Conservation (phyloP, 768 basidiomycete genomes). For the Trametes meyenii region DNA sequence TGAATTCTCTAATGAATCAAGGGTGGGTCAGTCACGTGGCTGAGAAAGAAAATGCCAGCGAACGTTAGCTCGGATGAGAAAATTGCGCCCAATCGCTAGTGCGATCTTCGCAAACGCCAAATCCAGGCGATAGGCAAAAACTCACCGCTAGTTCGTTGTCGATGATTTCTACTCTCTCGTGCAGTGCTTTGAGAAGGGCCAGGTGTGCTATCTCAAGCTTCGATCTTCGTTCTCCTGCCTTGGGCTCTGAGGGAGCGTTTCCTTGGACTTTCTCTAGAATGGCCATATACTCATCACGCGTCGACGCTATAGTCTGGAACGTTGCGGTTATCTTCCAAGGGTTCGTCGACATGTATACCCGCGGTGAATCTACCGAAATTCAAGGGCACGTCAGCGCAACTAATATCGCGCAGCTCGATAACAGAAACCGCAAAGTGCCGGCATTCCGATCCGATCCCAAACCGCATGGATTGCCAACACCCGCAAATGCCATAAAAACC, state of each 20-base stretch:
- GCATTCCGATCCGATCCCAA: constrained; percentile 25
- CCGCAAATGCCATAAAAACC: constrained; percentile 56
- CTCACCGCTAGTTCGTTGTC: constrained; percentile 75
- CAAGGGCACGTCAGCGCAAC: constrained; percentile 33
- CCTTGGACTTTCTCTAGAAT: constrained; percentile 64
- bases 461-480: constrained; percentile 59
- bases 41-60: constrained; percentile 3
- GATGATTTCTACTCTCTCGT: constrained; percentile 64
- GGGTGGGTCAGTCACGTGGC: constrained; percentile 1
- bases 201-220: constrained; percentile 66
- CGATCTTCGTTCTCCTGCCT: constrained; percentile 48
- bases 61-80: not conserved
- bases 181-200: constrained; percentile 60
- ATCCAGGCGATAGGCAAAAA: constrained; percentile 26
- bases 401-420: constrained; percentile 4
- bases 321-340: constrained; percentile 88
- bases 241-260: constrained; percentile 48
- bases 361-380: constrained; percentile 69
- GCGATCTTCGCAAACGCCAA: not conserved
- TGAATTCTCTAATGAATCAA: constrained; percentile 59
- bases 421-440: constrained; percentile 48
- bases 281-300: constrained; percentile 71
- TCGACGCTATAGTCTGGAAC: constrained; percentile 71
- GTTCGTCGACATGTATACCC: constrained; percentile 82
- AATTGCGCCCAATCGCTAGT: not conserved